phyloP scores from a whole-genome alignment of 2,329 filamentous ascomycete genomes.

The Fusarium sp. region DNA sequence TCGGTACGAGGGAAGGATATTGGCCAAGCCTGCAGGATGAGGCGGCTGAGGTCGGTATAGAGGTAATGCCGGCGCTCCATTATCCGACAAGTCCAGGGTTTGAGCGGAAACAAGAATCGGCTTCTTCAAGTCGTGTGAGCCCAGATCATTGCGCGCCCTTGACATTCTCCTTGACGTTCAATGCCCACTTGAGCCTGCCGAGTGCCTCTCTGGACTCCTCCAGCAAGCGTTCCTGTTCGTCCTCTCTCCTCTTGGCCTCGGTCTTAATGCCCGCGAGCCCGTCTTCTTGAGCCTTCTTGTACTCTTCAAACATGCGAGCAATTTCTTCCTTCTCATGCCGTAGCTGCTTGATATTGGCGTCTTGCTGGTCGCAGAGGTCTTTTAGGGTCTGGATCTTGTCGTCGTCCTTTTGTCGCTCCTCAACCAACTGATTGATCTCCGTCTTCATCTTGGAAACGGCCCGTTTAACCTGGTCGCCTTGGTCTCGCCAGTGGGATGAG shows the following conservation, averaged over 20 bases:
- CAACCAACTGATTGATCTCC: constrained; percentile 70
- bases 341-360: constrained; percentile 75
- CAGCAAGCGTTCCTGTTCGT: constrained; percentile 73
- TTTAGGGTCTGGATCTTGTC: constrained; percentile 75
- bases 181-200: constrained; percentile 80
- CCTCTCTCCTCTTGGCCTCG: constrained; percentile 70
- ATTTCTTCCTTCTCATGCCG: constrained; percentile 75
- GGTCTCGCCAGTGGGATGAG: constrained; percentile 76
- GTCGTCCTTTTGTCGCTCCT: constrained; percentile 72
- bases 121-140: neutral
- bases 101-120: neutral
- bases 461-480: constrained; percentile 73
- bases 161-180: constrained; percentile 76
- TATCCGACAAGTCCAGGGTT: neutral
- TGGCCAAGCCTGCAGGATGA: neutral
- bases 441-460: constrained; percentile 64
- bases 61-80: neutral
- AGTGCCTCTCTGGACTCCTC: constrained; percentile 73
- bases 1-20: neutral
- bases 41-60: neutral
- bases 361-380: constrained; percentile 81
- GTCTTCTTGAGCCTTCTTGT: constrained; percentile 76
- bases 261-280: constrained; percentile 72
- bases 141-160: constrained; percentile 65
- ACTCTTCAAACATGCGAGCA: constrained; percentile 71